Percentiles rank a stretch among this genome's conserved stretches.
phyloP scores from a whole-genome alignment of 768 basidiomycete species.

The Pulveroboletus sp. region DNA sequence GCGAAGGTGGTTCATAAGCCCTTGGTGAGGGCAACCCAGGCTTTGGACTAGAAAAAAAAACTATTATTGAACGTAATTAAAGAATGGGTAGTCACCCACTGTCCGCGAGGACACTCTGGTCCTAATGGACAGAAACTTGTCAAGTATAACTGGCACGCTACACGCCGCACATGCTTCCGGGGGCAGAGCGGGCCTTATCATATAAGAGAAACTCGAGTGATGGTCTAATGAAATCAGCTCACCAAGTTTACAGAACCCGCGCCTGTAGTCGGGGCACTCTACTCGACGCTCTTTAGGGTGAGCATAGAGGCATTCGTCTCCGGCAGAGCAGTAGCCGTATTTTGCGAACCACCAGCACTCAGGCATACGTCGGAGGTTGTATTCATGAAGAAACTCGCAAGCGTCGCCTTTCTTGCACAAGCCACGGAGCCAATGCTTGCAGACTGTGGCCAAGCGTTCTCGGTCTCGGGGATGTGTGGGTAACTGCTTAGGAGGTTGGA shows the following conservation, averaged over 20 bases:
- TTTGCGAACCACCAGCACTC: slow-evolving; percentile 99
- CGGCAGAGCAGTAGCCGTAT: slow-evolving; percentile 95
- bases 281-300: slow-evolving; percentile 88
- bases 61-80: slow-evolving; percentile 6
- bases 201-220: slow-evolving; percentile 7
- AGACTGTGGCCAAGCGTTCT: slow-evolving; percentile 85
- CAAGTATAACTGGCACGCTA: slow-evolving; percentile 86
- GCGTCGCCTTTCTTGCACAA: slow-evolving; percentile 97
- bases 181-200: slow-evolving; percentile 81
- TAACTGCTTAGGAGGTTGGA: slow-evolving; percentile 78
- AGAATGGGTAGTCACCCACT: slow-evolving; percentile 51
- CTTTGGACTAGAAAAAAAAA: slow-evolving; percentile 57
- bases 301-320: slow-evolving; percentile 95
- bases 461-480: slow-evolving; percentile 81
- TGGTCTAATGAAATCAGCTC: slow-evolving; percentile 22
- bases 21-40: slow-evolving; percentile 62
- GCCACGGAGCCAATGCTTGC: slow-evolving; percentile 98
- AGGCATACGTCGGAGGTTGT: slow-evolving; percentile 96
- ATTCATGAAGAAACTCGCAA: slow-evolving; percentile 99
- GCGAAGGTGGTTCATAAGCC: slow-evolving; percentile 74
- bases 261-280: slow-evolving; percentile 92
- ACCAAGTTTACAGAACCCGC: slow-evolving; percentile 96
- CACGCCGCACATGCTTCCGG: slow-evolving; percentile 87
- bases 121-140: slow-evolving; percentile 93
- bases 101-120: slow-evolving; percentile 80